Evolutionary conservation across 805 yeast genomes (phyloP).

Genomic region (Candida patagonica): DNA sequence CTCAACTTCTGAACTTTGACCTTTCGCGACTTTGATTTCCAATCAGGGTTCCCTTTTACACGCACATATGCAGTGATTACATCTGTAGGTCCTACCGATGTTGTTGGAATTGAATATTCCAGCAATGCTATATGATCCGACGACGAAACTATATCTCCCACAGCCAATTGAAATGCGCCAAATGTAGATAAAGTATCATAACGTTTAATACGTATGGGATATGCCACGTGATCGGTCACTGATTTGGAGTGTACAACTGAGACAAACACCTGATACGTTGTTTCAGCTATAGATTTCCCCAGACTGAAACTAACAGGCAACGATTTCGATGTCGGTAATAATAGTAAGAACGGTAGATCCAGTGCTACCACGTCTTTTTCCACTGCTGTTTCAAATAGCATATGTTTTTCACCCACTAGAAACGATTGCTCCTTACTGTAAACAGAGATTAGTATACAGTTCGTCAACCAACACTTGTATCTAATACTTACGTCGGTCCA

Average conservation of each 20-base stretch:
- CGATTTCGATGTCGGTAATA: slow-evolving; percentile 25
- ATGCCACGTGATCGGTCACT: slow-evolving; percentile 15
- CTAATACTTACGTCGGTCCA: slow-evolving; percentile 16
- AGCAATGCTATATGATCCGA: slow-evolving; percentile 29
- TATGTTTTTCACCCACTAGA: slow-evolving; percentile 26
- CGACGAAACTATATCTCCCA: slow-evolving; percentile 19
- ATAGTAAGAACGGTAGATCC: slow-evolving; percentile 32
- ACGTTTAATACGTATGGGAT: slow-evolving; percentile 29
- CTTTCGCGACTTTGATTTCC: slow-evolving; percentile 27
- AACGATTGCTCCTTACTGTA: slow-evolving; percentile 27
- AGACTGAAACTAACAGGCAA: slow-evolving; percentile 29
- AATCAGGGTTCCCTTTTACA: slow-evolving; percentile 30
- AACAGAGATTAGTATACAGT: neutral
- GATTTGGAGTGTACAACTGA: slow-evolving; percentile 21
- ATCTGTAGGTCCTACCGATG: slow-evolving; percentile 34
- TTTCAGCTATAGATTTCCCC: slow-evolving; percentile 23
- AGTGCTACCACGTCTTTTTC: slow-evolving; percentile 23
- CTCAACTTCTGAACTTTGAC: slow-evolving; percentile 29
- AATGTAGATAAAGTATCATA: slow-evolving; percentile 33
- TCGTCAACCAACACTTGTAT: neutral
- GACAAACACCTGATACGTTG: slow-evolving; percentile 29
- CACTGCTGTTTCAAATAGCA: slow-evolving; percentile 19
- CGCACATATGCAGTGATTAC: slow-evolving; percentile 22
- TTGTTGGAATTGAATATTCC: slow-evolving; percentile 25
- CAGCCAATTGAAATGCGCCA: slow-evolving; percentile 27